Conservation (phyloP, 306 rosid species). For the Cucurbita maxima region DNA sequence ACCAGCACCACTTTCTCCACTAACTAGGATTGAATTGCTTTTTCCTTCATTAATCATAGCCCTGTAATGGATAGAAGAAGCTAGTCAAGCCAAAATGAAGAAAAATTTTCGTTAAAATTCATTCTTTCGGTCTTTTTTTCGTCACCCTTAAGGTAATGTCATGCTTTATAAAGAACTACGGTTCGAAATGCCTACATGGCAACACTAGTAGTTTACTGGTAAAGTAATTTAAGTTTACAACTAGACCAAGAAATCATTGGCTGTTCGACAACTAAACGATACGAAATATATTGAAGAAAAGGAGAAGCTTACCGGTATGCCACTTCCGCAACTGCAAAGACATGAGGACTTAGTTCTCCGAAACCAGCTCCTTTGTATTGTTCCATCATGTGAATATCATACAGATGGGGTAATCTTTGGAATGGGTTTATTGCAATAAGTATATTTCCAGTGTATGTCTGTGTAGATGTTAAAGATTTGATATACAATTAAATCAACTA, state of each 20-base stretch:
- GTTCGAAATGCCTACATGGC: neutral
- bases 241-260: neutral
- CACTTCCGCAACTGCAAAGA: slow-evolving; percentile 98
- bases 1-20: slow-evolving; percentile 99
- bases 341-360: slow-evolving; percentile 99
- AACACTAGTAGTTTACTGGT: neutral
- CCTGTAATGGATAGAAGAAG: slow-evolving; percentile 26
- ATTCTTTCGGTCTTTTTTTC: neutral
- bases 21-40: slow-evolving; percentile 97
- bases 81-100: neutral
- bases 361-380: slow-evolving; percentile 93
- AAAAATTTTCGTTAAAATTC: neutral
- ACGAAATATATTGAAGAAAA: neutral
- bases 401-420: slow-evolving; percentile 93
- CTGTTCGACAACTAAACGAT: neutral
- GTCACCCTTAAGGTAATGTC: neutral
- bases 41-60: slow-evolving; percentile 98
- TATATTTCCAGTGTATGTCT: slow-evolving; percentile 99
- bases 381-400: slow-evolving; percentile 97
- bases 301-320: slow-evolving; percentile 60
- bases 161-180: neutral
- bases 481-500: slow-evolving; percentile 10
- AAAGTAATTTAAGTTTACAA: neutral
- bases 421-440: slow-evolving; percentile 96
- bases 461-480: slow-evolving; percentile 24